Base-by-base conservation (phyloP, 805 yeast species). In the Komagataella kurtzmanii region DNA sequence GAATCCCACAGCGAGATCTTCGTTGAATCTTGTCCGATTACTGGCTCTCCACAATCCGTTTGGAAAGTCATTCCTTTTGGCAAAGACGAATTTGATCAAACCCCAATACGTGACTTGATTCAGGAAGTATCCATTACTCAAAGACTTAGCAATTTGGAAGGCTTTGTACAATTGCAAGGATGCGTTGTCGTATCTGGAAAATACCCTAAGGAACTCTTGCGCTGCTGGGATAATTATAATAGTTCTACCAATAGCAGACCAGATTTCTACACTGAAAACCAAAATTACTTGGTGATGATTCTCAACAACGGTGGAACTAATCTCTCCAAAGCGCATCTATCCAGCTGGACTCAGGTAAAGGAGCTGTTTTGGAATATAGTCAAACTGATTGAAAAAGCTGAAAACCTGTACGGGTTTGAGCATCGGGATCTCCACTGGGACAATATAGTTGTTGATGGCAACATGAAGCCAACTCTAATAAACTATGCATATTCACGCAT, bases 371-470 rank as follows among this genome's bases (percentile, higher is more conserved):
- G 81, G 78, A 72, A 72, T 54, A 65, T 80, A 23, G 79, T 71
- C 1, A 62, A 67, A n/a, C 63, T 71, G 3, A 63, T 84, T 23
- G 72, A 76, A 23, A 64, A 64, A 7, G 83, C 79, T 1, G 89
- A 85, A 61, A 62, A 67, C 14, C 59, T 65, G 44, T 66, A 68
- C 54, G 69, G 74, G 54, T 83, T 83, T 63, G 90, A 84, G 63
- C 91, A 85, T 58, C 70, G 91, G 48, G 87, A 84, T 61, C 63
- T 85, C 53, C 84, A 81, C 55, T 72, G 84, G 74, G 82, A 83
- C 10, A 84, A 84, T 58, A 68, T 84, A 51, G 66, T 81, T 14
- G 66, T 84, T 17, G 70, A 70, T 49, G 56, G 57, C 12, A 53
- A 58, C 6, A 49, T 24, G 49, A 54, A 24, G 46, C 36, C 46